phyloP scores from a whole-genome alignment of 1,139 yeast genomes.

The Magnusiomyces tetraspermus region DNA sequence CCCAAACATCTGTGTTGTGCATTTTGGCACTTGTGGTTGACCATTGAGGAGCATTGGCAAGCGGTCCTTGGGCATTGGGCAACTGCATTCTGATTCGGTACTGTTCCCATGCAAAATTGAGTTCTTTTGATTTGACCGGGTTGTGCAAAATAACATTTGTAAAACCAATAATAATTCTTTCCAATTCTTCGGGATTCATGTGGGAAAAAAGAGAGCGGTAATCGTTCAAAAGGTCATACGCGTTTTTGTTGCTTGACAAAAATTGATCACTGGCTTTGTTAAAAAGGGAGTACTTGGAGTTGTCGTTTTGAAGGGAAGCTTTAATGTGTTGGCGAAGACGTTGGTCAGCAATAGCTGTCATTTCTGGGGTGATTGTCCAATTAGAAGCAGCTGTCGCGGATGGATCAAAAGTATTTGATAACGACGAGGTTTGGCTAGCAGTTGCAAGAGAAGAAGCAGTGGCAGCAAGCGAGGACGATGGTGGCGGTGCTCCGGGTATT shows the following conservation, averaged over 20 bases:
- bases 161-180: constrained; percentile 41
- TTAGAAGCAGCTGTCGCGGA: constrained; percentile 12
- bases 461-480: too few species aligned
- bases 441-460: constrained; percentile 19
- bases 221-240: constrained; percentile 40
- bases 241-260: constrained; percentile 40
- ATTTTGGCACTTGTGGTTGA: background rate
- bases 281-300: constrained; percentile 42
- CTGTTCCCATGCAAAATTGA: constrained; percentile 15
- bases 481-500: too few species aligned
- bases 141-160: constrained; percentile 28
- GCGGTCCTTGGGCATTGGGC: constrained; percentile 2
- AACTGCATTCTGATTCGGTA: constrained; percentile 13
- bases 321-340: constrained; percentile 81
- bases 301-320: constrained; percentile 42
- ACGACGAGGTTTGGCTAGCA: constrained; percentile 13
- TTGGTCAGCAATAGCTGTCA: constrained; percentile 43
- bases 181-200: constrained; percentile 33
- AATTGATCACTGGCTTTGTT: constrained; percentile 42
- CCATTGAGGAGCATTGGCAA: background rate
- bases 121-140: constrained; percentile 8
- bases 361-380: constrained; percentile 32
- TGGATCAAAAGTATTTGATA: constrained; percentile 18
- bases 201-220: constrained; percentile 46
- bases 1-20: background rate